Evolutionary conservation across 805 yeast genomes (phyloP).

Genomic region (Wickerhamiella spandovensis): DNA sequence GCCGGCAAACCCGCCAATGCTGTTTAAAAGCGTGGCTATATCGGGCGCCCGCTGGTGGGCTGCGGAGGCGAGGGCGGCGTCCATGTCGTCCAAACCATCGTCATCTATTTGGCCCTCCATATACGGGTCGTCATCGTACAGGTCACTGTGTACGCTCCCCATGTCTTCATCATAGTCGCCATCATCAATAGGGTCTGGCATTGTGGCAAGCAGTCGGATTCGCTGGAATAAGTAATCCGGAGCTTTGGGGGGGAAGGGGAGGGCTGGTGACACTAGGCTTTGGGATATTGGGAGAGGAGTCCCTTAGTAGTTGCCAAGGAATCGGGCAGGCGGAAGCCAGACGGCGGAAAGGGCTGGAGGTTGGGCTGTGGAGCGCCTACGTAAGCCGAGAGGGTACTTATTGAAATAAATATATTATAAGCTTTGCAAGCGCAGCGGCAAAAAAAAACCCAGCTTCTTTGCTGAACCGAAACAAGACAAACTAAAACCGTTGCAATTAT

Average conservation of each 20-base stretch:
- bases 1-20: constrained; percentile 10
- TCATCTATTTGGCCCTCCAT: constrained; percentile 5
- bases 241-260: neutral
- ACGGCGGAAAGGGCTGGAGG: too few species aligned
- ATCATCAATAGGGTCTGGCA: constrained; percentile 10
- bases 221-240: neutral
- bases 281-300: neutral
- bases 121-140: constrained; percentile 10
- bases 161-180: constrained; percentile 1
- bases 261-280: too few species aligned
- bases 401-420: neutral
- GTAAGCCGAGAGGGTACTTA: neutral
- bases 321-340: too few species aligned
- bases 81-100: neutral
- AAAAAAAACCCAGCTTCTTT: too few species aligned
- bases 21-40: constrained; percentile 17
- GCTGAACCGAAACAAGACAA: too few species aligned
- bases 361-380: too few species aligned
- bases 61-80: constrained; percentile 3
- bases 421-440: too few species aligned
- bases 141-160: neutral
- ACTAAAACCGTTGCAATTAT: too few species aligned
- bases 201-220: constrained; percentile 4
- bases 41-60: constrained; percentile 17
- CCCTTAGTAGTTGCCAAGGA: too few species aligned